Percentiles rank a stretch among this genome's conserved stretches.
These are phyloP conservation scores for Citrus reticulata DNA, from an alignment of 345 rosid species.

Conservation along the genomic window DNA sequence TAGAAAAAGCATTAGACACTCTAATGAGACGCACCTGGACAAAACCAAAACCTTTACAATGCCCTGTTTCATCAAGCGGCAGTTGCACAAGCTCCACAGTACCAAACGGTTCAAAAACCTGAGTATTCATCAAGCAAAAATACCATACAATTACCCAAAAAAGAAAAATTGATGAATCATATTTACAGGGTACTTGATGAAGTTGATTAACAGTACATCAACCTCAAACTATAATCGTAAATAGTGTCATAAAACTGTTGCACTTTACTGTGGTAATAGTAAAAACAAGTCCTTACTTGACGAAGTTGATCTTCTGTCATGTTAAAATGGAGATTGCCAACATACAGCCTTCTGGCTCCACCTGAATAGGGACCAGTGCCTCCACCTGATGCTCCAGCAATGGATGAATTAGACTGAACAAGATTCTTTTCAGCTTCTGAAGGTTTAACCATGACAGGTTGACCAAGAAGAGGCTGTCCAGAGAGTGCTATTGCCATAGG, in stretches of 20 bases:
- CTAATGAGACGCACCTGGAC: constrained; percentile 61
- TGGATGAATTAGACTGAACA: constrained; percentile 63
- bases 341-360: constrained; percentile 84
- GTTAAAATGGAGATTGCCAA: constrained; percentile 90
- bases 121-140: constrained; percentile 16
- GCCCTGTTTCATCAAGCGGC: constrained; percentile 93
- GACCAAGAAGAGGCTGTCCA: constrained; percentile 88
- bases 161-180: not conserved
- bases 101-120: constrained; percentile 96
- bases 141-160: not conserved
- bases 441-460: constrained; percentile 98
- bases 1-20: not conserved
- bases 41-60: constrained; percentile 96
- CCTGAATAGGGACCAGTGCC: constrained; percentile 48
- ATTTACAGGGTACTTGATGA: not conserved
- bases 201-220: not conserved
- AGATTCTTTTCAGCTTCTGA: constrained; percentile 99
- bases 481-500: constrained; percentile 94
- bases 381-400: constrained; percentile 29
- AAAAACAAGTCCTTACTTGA: constrained; percentile 43
- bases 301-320: constrained; percentile 83
- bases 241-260: not conserved
- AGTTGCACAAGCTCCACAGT: constrained; percentile 92
- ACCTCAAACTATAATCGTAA: not conserved
- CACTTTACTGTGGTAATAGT: not conserved